phyloP scores from a whole-genome alignment of 1,284 basidiomycete species.

The Ustilago trichophora region DNA sequence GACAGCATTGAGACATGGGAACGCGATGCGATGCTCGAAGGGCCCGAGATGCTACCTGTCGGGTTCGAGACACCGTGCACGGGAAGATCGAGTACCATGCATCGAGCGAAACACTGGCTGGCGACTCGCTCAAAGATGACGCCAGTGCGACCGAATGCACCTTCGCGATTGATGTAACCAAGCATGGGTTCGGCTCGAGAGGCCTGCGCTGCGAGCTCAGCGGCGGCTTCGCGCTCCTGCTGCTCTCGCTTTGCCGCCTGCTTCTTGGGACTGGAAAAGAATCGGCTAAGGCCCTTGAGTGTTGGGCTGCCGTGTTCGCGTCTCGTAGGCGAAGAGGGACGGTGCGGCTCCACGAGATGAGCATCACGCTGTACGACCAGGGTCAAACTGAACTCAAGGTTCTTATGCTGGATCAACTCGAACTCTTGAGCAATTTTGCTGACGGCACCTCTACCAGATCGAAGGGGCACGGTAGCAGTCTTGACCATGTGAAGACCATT shows the following conservation, averaged over 20 bases:
- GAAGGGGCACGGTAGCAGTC: slow-evolving; percentile 80
- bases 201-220: slow-evolving; percentile 32
- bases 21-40: slow-evolving; percentile 43
- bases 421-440: slow-evolving; percentile 89
- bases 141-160: slow-evolving; percentile 56
- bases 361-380: slow-evolving; percentile 59
- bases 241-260: slow-evolving; percentile 49
- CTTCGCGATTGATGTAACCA: slow-evolving; percentile 56
- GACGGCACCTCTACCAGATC: slow-evolving; percentile 70
- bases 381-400: slow-evolving; percentile 63
- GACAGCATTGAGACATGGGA: slow-evolving; percentile 27
- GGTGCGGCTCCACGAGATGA: slow-evolving; percentile 52
- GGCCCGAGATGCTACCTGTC: slow-evolving; percentile 35
- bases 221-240: slow-evolving; percentile 41
- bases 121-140: slow-evolving; percentile 59
- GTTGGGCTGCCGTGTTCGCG: slow-evolving; percentile 51
- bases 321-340: slow-evolving; percentile 25
- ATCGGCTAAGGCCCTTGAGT: slow-evolving; percentile 52
- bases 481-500: slow-evolving; percentile 97
- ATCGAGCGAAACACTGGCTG: slow-evolving; percentile 49
- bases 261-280: slow-evolving; percentile 62
- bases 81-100: slow-evolving; percentile 57
- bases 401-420: slow-evolving; percentile 70
- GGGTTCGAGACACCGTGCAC: slow-evolving; percentile 56
- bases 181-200: slow-evolving; percentile 54